Evolutionary conservation across 1,284 basidiomycete species (phyloP).

Genomic region (Apiotrichum akiyoshidainum): DNA sequence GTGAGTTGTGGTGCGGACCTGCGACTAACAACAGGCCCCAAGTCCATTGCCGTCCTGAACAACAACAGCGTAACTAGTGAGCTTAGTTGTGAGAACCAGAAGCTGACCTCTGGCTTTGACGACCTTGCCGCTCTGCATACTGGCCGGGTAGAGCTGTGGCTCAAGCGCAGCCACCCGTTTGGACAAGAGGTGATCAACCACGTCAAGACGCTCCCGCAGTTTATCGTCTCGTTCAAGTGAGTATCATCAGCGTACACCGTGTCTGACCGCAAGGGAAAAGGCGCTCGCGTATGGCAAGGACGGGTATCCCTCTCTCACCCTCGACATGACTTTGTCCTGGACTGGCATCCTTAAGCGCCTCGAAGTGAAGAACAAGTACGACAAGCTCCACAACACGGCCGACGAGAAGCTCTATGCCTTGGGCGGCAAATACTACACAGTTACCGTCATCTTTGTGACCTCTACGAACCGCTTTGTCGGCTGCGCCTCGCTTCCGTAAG

Average conservation of each 20-base stretch:
- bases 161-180: slow-evolving; percentile 29
- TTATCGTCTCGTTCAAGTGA: slow-evolving; percentile 22
- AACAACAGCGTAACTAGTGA: slow-evolving; percentile 26
- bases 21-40: slow-evolving; percentile 28
- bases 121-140: slow-evolving; percentile 15
- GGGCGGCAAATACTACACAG: slow-evolving; percentile 11
- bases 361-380: neutral
- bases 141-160: slow-evolving; percentile 21
- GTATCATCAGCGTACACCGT: neutral
- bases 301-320: slow-evolving; percentile 11
- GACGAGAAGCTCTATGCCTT: neutral
- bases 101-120: slow-evolving; percentile 29
- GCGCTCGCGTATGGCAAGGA: slow-evolving; percentile 3
- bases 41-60: slow-evolving; percentile 37
- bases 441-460: slow-evolving; percentile 20
- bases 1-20: neutral
- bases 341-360: slow-evolving; percentile 4
- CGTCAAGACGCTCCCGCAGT: slow-evolving; percentile 24
- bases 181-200: slow-evolving; percentile 22
- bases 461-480: slow-evolving; percentile 23
- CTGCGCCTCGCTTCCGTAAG: slow-evolving; percentile 11
- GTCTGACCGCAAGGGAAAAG: slow-evolving; percentile 1
- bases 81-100: neutral
- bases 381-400: neutral
- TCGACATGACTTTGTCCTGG: slow-evolving; percentile 9